Evolutionary conservation across 805 yeast species (phyloP).

Genomic region (Yamadazyma laniorum): DNA sequence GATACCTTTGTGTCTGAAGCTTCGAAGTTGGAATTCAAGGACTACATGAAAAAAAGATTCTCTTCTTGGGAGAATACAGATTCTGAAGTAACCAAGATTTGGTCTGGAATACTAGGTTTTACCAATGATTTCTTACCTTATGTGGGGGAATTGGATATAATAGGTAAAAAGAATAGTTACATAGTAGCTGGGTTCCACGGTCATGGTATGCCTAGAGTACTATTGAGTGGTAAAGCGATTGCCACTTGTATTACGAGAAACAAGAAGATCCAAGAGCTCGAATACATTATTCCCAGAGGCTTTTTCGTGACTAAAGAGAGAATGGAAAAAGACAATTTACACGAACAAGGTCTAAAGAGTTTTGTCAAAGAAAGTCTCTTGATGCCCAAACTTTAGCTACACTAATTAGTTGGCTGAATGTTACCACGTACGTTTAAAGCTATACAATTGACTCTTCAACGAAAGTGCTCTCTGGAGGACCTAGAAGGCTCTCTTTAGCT

Average conservation of each 20-base stretch:
- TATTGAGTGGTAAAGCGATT: constrained; percentile 38
- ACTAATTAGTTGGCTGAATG: too few species aligned
- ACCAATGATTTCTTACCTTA: constrained; percentile 40
- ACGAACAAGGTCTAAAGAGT: constrained; percentile 1
- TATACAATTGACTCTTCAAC: too few species aligned
- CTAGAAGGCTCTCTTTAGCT: constrained; percentile 14
- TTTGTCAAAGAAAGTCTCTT: background rate
- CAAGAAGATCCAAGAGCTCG: constrained; percentile 8
- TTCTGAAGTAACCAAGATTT: constrained; percentile 23
- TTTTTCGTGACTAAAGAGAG: constrained; percentile 9
- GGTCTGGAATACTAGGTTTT: constrained; percentile 52
- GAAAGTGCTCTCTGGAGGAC: constrained; percentile 19
- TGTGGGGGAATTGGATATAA: constrained; percentile 37
- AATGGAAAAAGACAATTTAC: constrained; percentile 3
- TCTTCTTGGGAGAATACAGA: constrained; percentile 30
- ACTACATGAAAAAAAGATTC: constrained; percentile 29
- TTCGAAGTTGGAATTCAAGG: constrained; percentile 19
- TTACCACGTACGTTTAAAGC: too few species aligned
- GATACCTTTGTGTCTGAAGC: constrained; percentile 29
- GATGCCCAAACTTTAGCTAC: too few species aligned
- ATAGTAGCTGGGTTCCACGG: constrained; percentile 50
- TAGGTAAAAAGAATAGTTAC: constrained; percentile 26
- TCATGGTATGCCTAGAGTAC: constrained; percentile 52
- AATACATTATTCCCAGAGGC: constrained; percentile 8
- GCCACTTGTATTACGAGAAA: constrained; percentile 22